Evolutionary conservation across 2,329 filamentous ascomycete species (phyloP), one percentile per base, ranked within the genome.

Genomic region (Fusarium illudens): DNA sequence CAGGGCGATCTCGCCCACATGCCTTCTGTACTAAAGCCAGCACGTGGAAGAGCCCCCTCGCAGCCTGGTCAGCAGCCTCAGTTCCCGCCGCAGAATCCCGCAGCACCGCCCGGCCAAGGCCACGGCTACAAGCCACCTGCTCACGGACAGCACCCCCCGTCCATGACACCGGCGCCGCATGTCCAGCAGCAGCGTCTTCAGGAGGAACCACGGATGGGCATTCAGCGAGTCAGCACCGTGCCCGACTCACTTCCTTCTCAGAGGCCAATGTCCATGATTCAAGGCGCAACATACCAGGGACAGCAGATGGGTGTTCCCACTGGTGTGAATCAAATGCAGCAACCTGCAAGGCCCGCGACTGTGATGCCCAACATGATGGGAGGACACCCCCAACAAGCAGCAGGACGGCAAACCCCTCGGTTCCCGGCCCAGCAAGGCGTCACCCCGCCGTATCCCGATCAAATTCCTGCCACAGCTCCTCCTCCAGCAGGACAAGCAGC

Each of bases 11-110:
- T 72, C 8, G 44, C 53, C 4, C 60, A 73, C 37, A 64, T 73
- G 52, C 71, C 71, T 22, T 73, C 71, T 17, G 68, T 73, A 2
- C 48, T 73, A 10, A 73, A 73, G 29, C 71, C 70, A n/a, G 71
- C 71, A 4, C 68, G 68, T 7, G 67, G 67, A 4, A 72, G 67
- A 32, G 64, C 30, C 6, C 59, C 68, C 0, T 63, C 68, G 1
- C 64, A 70, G 17, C 51, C 64, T 7, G 58, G 44, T 1, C 64
- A 67, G 12, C 68, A 62, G 27, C 39, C 56, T 17, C 59, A 58
- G 17, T 34, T 54, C 29, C 53, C 44, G 29, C 17, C 34, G 1
- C 30, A 49, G 15, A 56, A 34, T 12, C 51, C 54, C 12, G 25
- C 39, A 20, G 55, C 37, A 39, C 32, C 37, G 19, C 57, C 53